Evolutionary conservation across 2,329 filamentous ascomycete genomes (phyloP).

Genomic region (Fusarium dlaminii): DNA sequence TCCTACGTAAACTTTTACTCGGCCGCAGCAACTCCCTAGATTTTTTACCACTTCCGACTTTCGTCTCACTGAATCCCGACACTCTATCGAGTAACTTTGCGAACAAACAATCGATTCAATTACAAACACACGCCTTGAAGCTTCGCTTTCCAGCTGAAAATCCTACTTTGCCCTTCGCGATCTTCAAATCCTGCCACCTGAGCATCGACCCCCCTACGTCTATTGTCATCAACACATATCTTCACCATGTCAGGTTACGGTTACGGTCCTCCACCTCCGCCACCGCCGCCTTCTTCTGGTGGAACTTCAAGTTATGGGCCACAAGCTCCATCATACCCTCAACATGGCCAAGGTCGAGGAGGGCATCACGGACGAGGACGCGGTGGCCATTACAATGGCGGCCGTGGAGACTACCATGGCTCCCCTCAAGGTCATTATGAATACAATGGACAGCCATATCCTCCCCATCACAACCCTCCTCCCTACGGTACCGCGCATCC

Average conservation of each 20-base stretch:
- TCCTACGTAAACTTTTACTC: neutral
- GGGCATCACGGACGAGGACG: slow-evolving; percentile 52
- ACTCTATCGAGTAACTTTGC: neutral
- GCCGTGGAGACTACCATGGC: slow-evolving; percentile 54
- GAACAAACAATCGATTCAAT: neutral
- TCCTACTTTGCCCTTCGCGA: neutral
- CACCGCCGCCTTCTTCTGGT: slow-evolving; percentile 50
- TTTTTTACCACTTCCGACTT: neutral
- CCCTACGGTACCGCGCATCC: slow-evolving; percentile 49
- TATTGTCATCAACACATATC: neutral
- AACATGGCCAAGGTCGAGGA: slow-evolving; percentile 49
- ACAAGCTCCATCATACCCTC: slow-evolving; percentile 51
- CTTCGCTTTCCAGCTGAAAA: too few relatives aligned
- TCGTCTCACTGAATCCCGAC: neutral
- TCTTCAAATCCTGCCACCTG: neutral
- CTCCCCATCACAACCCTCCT: slow-evolving; percentile 44
- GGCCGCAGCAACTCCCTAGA: neutral
- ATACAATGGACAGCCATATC: slow-evolving; percentile 54
- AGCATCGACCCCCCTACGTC: neutral
- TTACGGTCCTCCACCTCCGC: slow-evolving; percentile 64
- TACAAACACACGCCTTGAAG: neutral
- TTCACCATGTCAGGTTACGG: slow-evolving; percentile 59
- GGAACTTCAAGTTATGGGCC: slow-evolving; percentile 52
- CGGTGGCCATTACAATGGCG: slow-evolving; percentile 50
- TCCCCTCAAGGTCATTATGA: slow-evolving; percentile 53